phyloP scores from a whole-genome alignment of 208 protist species.

The Wallacemonas sp. region DNA sequence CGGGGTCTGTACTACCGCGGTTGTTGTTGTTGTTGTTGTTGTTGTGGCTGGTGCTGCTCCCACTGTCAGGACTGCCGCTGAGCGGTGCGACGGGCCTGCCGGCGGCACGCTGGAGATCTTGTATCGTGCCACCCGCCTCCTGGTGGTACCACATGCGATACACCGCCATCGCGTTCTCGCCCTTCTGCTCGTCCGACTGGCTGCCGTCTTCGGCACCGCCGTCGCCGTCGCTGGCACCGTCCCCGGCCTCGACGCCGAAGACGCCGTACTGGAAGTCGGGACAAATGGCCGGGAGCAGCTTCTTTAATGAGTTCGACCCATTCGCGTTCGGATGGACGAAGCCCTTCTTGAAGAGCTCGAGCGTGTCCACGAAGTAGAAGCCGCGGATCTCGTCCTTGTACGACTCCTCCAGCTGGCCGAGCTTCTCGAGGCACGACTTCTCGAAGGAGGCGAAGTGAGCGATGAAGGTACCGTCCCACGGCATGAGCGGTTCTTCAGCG shows the following conservation, averaged over 20 bases:
- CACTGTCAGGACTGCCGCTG: not conserved
- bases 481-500: conserved; percentile 53
- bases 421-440: conserved; percentile 86
- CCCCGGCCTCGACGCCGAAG: conserved; percentile 47
- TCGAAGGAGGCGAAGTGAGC: conserved; percentile 90
- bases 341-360: conserved; percentile 83
- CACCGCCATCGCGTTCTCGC: conserved; percentile 89
- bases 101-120: conserved; percentile 54
- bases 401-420: conserved; percentile 68
- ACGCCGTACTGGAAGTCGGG: conserved; percentile 88
- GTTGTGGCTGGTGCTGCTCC: conserved; percentile 1
- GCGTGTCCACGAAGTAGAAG: conserved; percentile 89
- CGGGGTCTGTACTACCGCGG: not conserved
- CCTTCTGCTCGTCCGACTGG: conserved; percentile 65
- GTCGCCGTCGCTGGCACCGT: conserved; percentile 10
- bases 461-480: conserved; percentile 88
- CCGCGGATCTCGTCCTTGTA: conserved; percentile 80
- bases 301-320: conserved; percentile 90
- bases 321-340: conserved; percentile 82
- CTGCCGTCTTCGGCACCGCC: conserved; percentile 11
- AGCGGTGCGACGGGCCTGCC: not conserved
- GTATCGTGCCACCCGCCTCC: conserved; percentile 77
- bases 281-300: conserved; percentile 85
- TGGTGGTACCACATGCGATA: conserved; percentile 91
- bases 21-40: not conserved